Conservation (phyloP, 2,329 filamentous ascomycete species). For the Torrubiellomyces zombiae region DNA sequence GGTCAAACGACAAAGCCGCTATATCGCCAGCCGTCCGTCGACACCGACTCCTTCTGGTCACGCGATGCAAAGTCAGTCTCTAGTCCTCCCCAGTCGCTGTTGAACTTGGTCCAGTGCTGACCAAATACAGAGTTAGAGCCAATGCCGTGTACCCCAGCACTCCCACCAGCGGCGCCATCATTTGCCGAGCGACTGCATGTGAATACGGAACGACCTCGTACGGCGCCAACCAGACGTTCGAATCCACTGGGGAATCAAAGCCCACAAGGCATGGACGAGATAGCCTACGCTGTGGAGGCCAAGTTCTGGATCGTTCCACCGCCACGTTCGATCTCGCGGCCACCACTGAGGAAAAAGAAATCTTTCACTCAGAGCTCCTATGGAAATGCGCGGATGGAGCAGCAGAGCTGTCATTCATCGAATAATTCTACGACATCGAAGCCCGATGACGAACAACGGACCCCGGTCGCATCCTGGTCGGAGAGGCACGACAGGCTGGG, state of each 20-base stretch:
- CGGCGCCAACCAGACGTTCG: slow-evolving; percentile 17
- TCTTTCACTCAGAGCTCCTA: slow-evolving; percentile 43
- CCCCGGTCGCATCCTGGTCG: slow-evolving; percentile 30
- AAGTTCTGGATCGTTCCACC: too few species aligned
- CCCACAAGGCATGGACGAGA: too few species aligned
- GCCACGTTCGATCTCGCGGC: slow-evolving; percentile 40
- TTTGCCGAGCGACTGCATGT: slow-evolving; percentile 38
- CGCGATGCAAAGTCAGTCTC: slow-evolving; percentile 13
- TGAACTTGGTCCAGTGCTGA: slow-evolving; percentile 1
- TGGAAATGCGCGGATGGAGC: slow-evolving; percentile 13
- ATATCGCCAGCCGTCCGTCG: slow-evolving; percentile 33
- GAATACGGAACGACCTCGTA: slow-evolving; percentile 21
- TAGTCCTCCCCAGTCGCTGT: slow-evolving; percentile 2
- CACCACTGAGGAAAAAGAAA: slow-evolving; percentile 48
- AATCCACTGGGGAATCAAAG: slow-evolving; percentile 11
- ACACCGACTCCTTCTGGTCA: slow-evolving; percentile 26
- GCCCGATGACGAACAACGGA: slow-evolving; percentile 26
- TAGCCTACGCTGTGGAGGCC: slow-evolving; percentile 6
- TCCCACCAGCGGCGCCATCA: slow-evolving; percentile 39
- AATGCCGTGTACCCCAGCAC: slow-evolving; percentile 38
- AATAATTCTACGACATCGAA: slow-evolving; percentile 35
- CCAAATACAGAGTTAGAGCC: slow-evolving; percentile 24
- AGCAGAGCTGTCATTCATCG: slow-evolving; percentile 26
- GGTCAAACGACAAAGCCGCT: slow-evolving; percentile 43
- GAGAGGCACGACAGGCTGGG: too few species aligned